phyloP scores from a whole-genome alignment of 257 asterid genomes.

The Eucommia ulmoides region DNA sequence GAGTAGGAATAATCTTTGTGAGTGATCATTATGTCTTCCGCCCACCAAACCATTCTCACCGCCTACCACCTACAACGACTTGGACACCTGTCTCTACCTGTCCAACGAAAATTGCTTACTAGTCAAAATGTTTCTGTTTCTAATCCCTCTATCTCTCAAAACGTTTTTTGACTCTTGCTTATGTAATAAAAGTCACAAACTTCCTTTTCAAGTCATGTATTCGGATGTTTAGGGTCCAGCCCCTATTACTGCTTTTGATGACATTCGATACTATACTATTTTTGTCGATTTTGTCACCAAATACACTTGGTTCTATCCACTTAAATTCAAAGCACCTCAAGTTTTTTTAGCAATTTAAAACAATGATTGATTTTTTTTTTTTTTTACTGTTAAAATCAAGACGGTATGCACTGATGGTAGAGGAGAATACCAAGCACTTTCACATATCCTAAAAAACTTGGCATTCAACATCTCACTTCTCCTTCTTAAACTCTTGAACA shows the following conservation, averaged over 20 bases:
- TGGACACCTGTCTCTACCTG: neutral
- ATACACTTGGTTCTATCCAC: neutral
- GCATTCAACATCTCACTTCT: neutral
- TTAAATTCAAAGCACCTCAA: neutral
- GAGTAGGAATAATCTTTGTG: neutral
- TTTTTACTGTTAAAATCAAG: neutral
- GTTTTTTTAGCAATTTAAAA: neutral
- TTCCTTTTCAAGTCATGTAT: neutral
- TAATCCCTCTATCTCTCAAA: neutral
- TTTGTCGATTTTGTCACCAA: too few relatives aligned
- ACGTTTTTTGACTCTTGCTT: neutral
- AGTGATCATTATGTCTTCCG: neutral
- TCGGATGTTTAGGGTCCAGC: too few relatives aligned
- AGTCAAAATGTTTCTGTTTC: neutral
- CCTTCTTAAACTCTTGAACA: neutral
- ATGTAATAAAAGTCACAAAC: constrained; percentile 1
- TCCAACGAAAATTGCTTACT: neutral
- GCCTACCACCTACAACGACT: neutral
- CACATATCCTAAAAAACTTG: neutral
- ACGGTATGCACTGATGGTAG: neutral
- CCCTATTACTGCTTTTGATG: too few relatives aligned
- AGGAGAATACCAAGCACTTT: neutral
- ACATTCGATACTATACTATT: too few relatives aligned
- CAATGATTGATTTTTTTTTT: neutral
- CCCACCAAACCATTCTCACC: neutral